Percentiles rank a stretch among this genome's conserved stretches.
Evolutionary conservation across 495 filamentous ascomycete species (phyloP).

Genomic region (Acidiella bohemica): DNA sequence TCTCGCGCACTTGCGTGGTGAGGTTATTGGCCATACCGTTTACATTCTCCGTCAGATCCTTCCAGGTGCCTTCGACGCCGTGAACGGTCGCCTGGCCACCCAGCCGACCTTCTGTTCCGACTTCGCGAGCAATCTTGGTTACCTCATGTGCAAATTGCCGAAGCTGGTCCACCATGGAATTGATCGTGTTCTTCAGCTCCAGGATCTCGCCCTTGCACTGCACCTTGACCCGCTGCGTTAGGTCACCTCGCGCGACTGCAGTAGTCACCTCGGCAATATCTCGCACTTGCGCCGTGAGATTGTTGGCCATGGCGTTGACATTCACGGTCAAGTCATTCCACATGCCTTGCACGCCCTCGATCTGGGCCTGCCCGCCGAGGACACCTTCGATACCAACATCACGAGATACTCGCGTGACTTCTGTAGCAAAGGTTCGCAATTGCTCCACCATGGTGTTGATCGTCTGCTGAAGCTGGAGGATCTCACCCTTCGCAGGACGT

Average conservation of each 20-base stretch:
- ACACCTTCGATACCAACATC: conserved; percentile 97
- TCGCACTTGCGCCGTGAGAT: conserved; percentile 92
- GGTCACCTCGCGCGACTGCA: conserved; percentile 86
- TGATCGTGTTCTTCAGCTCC: conserved; percentile 92
- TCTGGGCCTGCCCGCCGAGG: conserved; percentile 89
- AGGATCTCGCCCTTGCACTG: conserved; percentile 94
- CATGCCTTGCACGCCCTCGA: conserved; percentile 70
- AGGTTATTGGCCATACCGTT: conserved; percentile 99
- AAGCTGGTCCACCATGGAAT: conserved; percentile 96
- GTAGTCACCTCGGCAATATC: conserved; percentile 99
- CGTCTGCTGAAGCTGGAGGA: conserved; percentile 88
- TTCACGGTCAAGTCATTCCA: conserved; percentile 98
- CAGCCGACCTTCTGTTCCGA: conserved; percentile 89
- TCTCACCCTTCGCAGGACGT: conserved; percentile 86
- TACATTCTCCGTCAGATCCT: conserved; percentile 92
- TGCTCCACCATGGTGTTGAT: conserved; percentile 99
- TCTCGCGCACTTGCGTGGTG: conserved; percentile 95
- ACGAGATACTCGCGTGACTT: conserved; percentile 90
- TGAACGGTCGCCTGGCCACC: conserved; percentile 95
- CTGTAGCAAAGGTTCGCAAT: conserved; percentile 87
- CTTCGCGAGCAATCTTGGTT: conserved; percentile 92
- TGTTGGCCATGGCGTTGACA: conserved; percentile 97
- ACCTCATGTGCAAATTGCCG: conserved; percentile 96
- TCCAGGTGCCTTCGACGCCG: conserved; percentile 96
- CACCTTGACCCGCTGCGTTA: conserved; percentile 93